phyloP scores from a whole-genome alignment of 345 rosid species.

The Linum lewisii region DNA sequence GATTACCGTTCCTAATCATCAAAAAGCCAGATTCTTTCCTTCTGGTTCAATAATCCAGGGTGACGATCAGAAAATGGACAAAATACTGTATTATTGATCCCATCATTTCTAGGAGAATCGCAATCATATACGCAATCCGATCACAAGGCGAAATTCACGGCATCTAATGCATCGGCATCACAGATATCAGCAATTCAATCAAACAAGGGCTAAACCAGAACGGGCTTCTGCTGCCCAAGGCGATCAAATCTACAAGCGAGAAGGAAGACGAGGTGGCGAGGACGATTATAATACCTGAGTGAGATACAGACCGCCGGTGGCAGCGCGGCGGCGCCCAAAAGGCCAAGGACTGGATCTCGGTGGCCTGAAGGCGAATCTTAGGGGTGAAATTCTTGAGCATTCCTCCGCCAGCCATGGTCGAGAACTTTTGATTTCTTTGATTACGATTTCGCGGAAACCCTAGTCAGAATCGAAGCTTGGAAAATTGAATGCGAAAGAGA shows the following conservation, averaged over 20 bases:
- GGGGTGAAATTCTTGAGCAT: slow-evolving; percentile 43
- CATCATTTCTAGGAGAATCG: too few relatives aligned
- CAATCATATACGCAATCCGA: too few relatives aligned
- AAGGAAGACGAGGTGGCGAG: slow-evolving; percentile 1
- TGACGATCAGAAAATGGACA: too few relatives aligned
- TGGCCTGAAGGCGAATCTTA: slow-evolving; percentile 42
- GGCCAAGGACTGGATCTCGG: slow-evolving; percentile 62
- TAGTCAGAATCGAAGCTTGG: neutral
- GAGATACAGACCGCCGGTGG: slow-evolving; percentile 55
- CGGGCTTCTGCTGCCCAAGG: neutral
- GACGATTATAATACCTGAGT: slow-evolving; percentile 41
- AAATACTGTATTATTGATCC: too few relatives aligned
- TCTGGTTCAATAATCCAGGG: too few relatives aligned
- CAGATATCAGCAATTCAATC: neutral
- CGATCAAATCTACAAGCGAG: neutral
- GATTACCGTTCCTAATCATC: too few relatives aligned
- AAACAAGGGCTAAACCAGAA: neutral
- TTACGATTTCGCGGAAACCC: neutral
- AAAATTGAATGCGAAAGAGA: neutral
- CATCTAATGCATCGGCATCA: neutral
- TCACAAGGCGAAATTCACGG: slow-evolving; percentile 1
- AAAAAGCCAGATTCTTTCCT: too few relatives aligned
- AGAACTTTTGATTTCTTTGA: neutral
- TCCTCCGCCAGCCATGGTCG: slow-evolving; percentile 38
- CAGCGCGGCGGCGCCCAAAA: slow-evolving; percentile 78